Conservation (phyloP, 495 filamentous ascomycete species). For the Thozetella sp. region DNA sequence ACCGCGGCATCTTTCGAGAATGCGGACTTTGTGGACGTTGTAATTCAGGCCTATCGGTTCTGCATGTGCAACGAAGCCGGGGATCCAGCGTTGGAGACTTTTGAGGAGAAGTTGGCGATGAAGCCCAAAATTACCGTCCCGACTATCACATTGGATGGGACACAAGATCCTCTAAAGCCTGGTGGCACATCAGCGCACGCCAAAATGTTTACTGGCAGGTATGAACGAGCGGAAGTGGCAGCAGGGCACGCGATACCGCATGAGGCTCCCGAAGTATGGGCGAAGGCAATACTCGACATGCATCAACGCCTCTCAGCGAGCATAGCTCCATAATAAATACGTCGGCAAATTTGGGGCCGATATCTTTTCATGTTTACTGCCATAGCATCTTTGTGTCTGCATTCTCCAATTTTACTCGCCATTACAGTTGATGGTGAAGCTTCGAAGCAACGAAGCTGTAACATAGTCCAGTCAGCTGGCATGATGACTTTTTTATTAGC, state of each 20-base stretch:
- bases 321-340: no score
- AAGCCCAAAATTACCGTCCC: slow-evolving; percentile 10
- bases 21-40: slow-evolving; percentile 11
- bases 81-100: neutral
- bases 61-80: slow-evolving; percentile 3
- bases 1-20: slow-evolving; percentile 9
- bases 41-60: slow-evolving; percentile 6
- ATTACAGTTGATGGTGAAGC: no score
- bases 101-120: slow-evolving; percentile 7
- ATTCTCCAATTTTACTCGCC: no score
- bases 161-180: slow-evolving; percentile 7
- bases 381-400: no score
- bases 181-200: slow-evolving; percentile 5
- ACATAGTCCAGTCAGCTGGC: no score
- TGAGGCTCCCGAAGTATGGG: slow-evolving; percentile 8
- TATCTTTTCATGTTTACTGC: no score
- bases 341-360: no score
- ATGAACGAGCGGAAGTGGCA: slow-evolving; percentile 8
- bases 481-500: no score
- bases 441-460: no score
- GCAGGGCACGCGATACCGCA: slow-evolving; percentile 11
- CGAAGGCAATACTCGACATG: slow-evolving; percentile 9
- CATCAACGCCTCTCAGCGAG: neutral
- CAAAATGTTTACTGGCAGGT: slow-evolving; percentile 7
- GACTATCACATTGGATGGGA: slow-evolving; percentile 9